Base-by-base conservation (phyloP, 78 protist species). In the Guillardia theta region DNA sequence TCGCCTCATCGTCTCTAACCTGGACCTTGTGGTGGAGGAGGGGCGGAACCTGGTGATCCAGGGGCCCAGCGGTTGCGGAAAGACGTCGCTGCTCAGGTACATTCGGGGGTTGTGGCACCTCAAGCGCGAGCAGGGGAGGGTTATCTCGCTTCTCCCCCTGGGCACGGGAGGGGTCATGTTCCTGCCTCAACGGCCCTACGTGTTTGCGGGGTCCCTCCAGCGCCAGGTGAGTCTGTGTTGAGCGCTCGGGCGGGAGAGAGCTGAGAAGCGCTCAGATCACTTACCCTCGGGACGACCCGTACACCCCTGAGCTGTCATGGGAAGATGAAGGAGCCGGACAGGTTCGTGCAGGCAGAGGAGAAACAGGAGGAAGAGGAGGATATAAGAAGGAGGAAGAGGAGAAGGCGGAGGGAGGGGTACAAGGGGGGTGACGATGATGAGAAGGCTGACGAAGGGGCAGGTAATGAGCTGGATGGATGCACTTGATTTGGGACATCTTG, bases 161-260 rank as follows among this genome's bases (percentile, higher is more conserved):
- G 90, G 90, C 48, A 78, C 39, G 53, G 48, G 48, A 22, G 90
- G 90, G 53, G 33, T 78, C 24, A 37, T 78, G 50, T 78, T 43
- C 90, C 48, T 78, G 48, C 90, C 90, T 27, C 90, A 78, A 19
- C 90, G 90, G 50, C 90, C 90, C 48, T 78, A 78, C 50, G 90
- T 78, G 53, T 78, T 78, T 30, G 83, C 41, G 41, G 83, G 83
- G 46, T 22, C 83, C 46, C 83, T 70, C 45, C 90, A 78, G 48
- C 90, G 90, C 43, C 90, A 43, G 90, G n/a, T n/a, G n/a, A n/a
- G n/a, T n/a, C n/a, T n/a, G n/a, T n/a, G n/a, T n/a, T n/a, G n/a
- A n/a, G n/a, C n/a, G n/a, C n/a, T n/a, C n/a, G n/a, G n/a, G n/a
- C n/a, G n/a, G n/a, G n/a, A n/a, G n/a, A n/a, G n/a, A n/a, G n/a